Evolutionary conservation across 306 rosid genomes (phyloP), one percentile per base, ranked within the genome.

Genomic region (Pterocarpus macrocarpus): DNA sequence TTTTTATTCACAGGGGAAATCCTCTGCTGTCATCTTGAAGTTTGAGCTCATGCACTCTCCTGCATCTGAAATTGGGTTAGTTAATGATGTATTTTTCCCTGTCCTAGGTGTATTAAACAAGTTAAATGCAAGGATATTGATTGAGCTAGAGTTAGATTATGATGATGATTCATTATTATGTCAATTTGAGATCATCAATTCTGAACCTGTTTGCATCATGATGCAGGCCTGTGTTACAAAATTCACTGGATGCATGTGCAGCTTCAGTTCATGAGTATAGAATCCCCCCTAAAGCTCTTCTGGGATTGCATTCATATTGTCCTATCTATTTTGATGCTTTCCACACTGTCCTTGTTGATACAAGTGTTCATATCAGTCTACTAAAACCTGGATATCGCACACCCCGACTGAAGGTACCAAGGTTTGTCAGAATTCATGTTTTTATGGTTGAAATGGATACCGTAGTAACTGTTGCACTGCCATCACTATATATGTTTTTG

Each of bases 21-120:
- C 85, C 9, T 90, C 97, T 79, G 88, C 93, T 43, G 88, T 94
- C 76, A 84, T 91, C 79, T 77, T 94, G 92, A 94, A 94, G 89
- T 94, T 94, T 85, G 98, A 94, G 83, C 95, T 94, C 75, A 82
- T 91, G 93, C 89, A 89, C 81, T 85, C 94, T 41, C 92, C 91
- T 41, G 83, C 83, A 65, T 83, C 84, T 57, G 89, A 85, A 80
- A 78, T 76, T 73, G 85, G 97, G 98, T 91, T 83, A 82, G 92
- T 86, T 79, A 71, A 32, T 59, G 50, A 66, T 64, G 12, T 34
- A 36, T 28, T 80, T 66, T 61, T 71, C 41, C 30, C 1, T 69
- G 10, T 33, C 45, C 39, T 49, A 3, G 71, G 30, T 68, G 33
- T 12, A 55, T 79, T 57, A 41, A 35, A 55, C 32, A 39, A 71